These are phyloP conservation scores for Phascolomyces articulosus DNA, from an alignment of 371 early-diverging fungal genomes.

Conservation along the genomic window DNA sequence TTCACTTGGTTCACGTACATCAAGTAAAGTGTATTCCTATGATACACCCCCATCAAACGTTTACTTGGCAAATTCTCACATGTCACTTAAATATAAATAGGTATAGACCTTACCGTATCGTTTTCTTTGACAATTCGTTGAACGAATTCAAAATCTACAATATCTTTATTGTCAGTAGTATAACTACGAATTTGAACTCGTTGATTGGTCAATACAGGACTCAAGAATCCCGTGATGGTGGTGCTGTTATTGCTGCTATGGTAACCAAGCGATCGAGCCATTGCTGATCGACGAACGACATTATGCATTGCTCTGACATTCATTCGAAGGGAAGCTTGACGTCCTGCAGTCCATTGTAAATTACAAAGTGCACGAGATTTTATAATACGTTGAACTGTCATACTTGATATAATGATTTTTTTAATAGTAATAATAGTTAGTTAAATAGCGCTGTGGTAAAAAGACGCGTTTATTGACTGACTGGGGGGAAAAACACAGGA, in stretches of 20 bases:
- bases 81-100: neutral
- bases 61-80: neutral
- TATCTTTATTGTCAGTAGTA: neutral
- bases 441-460: too few species aligned
- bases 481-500: too few species aligned
- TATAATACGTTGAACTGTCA: neutral
- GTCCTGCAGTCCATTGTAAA: neutral
- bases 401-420: too few species aligned
- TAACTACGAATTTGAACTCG: neutral
- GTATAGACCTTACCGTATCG: conserved; percentile 15
- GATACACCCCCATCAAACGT: neutral
- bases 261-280: neutral
- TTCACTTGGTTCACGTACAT: conserved; percentile 66
- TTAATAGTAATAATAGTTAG: too few species aligned
- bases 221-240: too few species aligned
- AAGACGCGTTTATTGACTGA: too few species aligned
- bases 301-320: neutral
- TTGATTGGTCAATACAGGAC: neutral
- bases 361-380: neutral
- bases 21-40: conserved; percentile 45
- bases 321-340: neutral
- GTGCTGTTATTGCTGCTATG: neutral
- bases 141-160: conserved; percentile 30
- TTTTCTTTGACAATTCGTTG: conserved; percentile 22
- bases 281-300: neutral